Base-by-base conservation (phyloP, 179 eudicot genomes). In the Beta corolliflora region DNA sequence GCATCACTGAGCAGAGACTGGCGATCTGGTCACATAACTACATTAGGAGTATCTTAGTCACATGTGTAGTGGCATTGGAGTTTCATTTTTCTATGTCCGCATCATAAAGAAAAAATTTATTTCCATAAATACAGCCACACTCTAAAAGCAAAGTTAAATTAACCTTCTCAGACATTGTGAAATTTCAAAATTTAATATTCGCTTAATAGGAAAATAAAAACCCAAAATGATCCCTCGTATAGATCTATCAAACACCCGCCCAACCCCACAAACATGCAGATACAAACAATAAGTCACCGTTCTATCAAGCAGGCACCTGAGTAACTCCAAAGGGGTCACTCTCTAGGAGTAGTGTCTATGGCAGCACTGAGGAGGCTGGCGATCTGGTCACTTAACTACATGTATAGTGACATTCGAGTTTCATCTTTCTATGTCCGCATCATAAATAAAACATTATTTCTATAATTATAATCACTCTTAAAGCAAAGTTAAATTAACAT, bases 281-380 rank as follows among this genome's bases (percentile, higher is more conserved):
- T 11, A 59, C 64, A 79, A 76, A 59, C 58, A 60, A 73, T 56
- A 36, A 25, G 18, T 52, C 23, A 52, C 74, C 55, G 4, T 36
- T 36, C 41, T 36, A 36, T 36, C 41, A 45, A 77, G 71, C 41
- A 80, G 76, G 77, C 82, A 93, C 97, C 93, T 90, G 88, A 84
- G 82, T 81, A 55, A 71, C 83, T 72, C n/a, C 81, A 45, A 78
- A 76, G 70, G 73, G 83, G 58, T 45, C 71, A 68, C 71, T 63
- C 50, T 70, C 81, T 25, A 25, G 29, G 29, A 25, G 29, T 25
- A 25, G 29, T 25, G 29, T 25, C 29, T 25, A 25, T 25, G 29
- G 29, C 29, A 25, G 29, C 29, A 25, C 50, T 46, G 5, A 4
- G 50, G 50, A 46, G 50, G 29, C 29, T 25, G 29, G 0, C 29